Conservation (phyloP, 305 asterid genomes). For the Andrographis paniculata region DNA sequence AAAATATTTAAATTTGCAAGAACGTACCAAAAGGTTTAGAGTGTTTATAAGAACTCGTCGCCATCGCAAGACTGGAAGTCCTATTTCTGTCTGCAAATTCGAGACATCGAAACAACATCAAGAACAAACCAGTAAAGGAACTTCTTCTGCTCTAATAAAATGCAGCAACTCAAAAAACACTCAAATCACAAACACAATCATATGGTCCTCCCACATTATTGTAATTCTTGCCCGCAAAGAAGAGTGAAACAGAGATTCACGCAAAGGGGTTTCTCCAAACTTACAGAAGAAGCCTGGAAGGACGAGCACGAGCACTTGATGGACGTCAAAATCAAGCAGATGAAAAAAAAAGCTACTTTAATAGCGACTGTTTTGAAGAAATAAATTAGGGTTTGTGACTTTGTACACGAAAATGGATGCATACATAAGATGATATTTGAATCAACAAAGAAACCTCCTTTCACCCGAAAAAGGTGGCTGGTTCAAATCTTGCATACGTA, state of each 20-base stretch:
- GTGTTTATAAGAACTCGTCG: constrained; percentile 43
- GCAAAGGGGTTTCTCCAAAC: constrained; percentile 24
- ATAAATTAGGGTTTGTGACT: constrained; percentile 18
- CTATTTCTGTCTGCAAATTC: constrained; percentile 34
- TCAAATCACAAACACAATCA: too few relatives aligned
- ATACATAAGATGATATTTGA: neutral
- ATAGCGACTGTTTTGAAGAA: constrained; percentile 1
- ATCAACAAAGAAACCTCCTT: constrained; percentile 9
- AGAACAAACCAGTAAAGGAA: constrained; percentile 1
- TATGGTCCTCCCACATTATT: neutral
- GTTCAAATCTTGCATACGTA: constrained; percentile 5
- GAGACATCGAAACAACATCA: constrained; percentile 36
- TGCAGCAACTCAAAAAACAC: too few relatives aligned
- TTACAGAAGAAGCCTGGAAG: constrained; percentile 22
- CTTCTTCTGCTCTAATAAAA: too few relatives aligned
- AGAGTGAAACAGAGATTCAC: constrained; percentile 18
- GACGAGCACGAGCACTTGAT: constrained; percentile 1
- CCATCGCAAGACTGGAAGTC: constrained; percentile 34
- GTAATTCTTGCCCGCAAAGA: constrained; percentile 19
- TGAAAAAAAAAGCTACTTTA: neutral
- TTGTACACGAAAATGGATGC: constrained; percentile 24
- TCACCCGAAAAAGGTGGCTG: neutral
- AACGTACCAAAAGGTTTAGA: constrained; percentile 45
- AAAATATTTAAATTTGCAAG: neutral
- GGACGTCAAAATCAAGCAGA: constrained; percentile 13